A percentile compares a stretch with the other conserved stretches of the same genome.
Conservation (phyloP, 1,284 basidiomycete genomes). For the Ustilago lituana region DNA sequence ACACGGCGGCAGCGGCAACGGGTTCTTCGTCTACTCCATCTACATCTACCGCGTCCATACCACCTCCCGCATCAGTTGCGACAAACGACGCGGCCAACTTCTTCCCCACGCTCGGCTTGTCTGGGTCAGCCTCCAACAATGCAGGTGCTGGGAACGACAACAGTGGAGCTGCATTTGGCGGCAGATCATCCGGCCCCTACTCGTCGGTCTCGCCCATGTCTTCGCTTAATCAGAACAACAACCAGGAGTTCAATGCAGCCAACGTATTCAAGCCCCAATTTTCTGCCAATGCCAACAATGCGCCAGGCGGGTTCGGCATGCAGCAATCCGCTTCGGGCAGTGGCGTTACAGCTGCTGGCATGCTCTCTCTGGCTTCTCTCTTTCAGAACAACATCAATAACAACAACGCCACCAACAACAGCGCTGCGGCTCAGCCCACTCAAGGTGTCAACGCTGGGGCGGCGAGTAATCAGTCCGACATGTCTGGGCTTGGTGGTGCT, state of each 20-base stretch:
- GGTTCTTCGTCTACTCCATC: no score
- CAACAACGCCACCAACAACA: slow-evolving; percentile 2
- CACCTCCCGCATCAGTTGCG: neutral
- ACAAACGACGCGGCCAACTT: slow-evolving; percentile 6
- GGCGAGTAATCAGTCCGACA: slow-evolving; percentile 2
- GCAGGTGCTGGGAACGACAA: no score
- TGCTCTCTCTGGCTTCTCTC: slow-evolving; percentile 30
- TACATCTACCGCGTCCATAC: neutral
- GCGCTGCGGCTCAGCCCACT: neutral
- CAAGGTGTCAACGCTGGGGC: neutral
- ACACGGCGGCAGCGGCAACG: neutral
- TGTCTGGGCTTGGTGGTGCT: slow-evolving; percentile 53
- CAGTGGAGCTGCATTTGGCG: slow-evolving; percentile 19
- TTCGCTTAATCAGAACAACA: slow-evolving; percentile 24
- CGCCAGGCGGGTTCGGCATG: slow-evolving; percentile 9
- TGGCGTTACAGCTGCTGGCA: slow-evolving; percentile 16
- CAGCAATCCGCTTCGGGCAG: slow-evolving; percentile 11
- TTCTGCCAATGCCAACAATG: neutral
- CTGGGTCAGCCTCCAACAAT: neutral
- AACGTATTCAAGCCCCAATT: slow-evolving; percentile 42
- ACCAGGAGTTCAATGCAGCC: slow-evolving; percentile 15
- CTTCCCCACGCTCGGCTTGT: slow-evolving; percentile 27
- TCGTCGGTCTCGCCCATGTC: slow-evolving; percentile 35
- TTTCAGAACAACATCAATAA: slow-evolving; percentile 30
- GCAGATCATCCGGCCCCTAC: slow-evolving; percentile 29